Evolutionary conservation across 176 grass and related monocot species (phyloP), one percentile per base, ranked within the genome.

Genomic region (Cenchrus purpureus): DNA sequence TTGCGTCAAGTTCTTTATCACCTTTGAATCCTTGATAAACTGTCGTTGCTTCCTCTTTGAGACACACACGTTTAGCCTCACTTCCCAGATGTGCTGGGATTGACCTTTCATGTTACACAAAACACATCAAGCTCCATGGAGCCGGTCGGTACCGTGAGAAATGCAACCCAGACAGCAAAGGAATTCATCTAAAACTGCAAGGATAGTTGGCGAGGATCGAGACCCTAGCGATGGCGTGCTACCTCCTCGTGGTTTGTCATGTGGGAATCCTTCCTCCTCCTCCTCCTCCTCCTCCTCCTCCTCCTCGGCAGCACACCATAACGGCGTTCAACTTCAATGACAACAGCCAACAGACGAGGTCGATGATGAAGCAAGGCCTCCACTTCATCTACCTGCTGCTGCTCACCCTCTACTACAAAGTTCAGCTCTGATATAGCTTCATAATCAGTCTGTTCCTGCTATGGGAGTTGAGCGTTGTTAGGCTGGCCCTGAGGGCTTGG

Each of bases 301-400:
- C 43, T 44, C 43, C 43, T 44, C 43, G 43, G 43, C 43, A 44
- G 43, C 43, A 44, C 43, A 44, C 4, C 43, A 44, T 44, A 6
- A 44, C 43, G 43, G 43, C 43, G 43, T 44, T 44, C 43, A 44
- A 44, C 43, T 44, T 44, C 43, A 6, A 44, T 6, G 43, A 44
- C 43, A 68, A 9, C 46, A 68, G 13, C 29, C 59, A 80, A 29
- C 63, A 68, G 48, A 68, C 78, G 8, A 80, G 78, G 28, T 68
- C 78, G 6, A 80, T 80, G 78, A 80, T 80, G 63, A 66, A 80
- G 29, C 78, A 80, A 29, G 78, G 45, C 25, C 63, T 80, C 14
- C 49, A 80, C 9, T 16, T 67, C 49, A 37, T 80, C 63, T 80
- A 80, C 78, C 64, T 80, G 61, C 63, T 80, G 28, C 52, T 80